Evolutionary conservation across 345 rosid genomes (phyloP).

Genomic region (Salix viminalis): DNA sequence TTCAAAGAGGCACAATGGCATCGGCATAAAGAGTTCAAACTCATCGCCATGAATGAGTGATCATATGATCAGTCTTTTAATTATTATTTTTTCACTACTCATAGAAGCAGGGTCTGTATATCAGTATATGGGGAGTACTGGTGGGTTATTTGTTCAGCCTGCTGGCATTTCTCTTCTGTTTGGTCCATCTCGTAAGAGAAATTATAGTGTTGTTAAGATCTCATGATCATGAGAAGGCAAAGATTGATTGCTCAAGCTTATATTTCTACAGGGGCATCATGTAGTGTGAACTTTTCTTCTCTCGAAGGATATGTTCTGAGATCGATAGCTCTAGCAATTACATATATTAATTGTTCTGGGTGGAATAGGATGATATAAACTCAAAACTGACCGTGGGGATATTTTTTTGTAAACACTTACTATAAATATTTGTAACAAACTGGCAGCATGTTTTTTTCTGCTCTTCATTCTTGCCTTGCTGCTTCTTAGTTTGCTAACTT

Average conservation of each 20-base stretch:
- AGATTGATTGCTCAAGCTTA: not conserved
- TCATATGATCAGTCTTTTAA: not conserved
- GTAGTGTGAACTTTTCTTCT: not conserved
- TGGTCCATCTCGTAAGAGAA: not conserved
- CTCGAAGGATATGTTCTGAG: not conserved
- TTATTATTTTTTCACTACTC: not conserved
- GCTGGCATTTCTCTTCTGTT: not conserved
- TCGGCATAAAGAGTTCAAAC: constrained; percentile 40
- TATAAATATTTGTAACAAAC: not conserved
- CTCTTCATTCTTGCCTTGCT: not conserved
- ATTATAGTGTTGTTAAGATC: not conserved
- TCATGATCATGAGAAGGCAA: not conserved
- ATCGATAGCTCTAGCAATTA: not conserved
- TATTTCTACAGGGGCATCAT: not conserved
- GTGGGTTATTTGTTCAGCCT: not conserved
- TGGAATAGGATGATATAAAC: not conserved
- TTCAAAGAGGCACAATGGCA: constrained; percentile 56
- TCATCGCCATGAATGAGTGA: constrained; percentile 31
- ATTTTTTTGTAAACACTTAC: not conserved
- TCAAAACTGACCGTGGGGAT: not conserved
- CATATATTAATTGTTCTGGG: not conserved
- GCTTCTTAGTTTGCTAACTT: not conserved
- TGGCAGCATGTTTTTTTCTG: not conserved
- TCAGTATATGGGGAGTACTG: not conserved
- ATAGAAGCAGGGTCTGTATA: not conserved